These are phyloP conservation scores for Barnettozyma hawaiiensis DNA, from an alignment of 1,139 yeast genomes.

Conservation along the genomic window DNA sequence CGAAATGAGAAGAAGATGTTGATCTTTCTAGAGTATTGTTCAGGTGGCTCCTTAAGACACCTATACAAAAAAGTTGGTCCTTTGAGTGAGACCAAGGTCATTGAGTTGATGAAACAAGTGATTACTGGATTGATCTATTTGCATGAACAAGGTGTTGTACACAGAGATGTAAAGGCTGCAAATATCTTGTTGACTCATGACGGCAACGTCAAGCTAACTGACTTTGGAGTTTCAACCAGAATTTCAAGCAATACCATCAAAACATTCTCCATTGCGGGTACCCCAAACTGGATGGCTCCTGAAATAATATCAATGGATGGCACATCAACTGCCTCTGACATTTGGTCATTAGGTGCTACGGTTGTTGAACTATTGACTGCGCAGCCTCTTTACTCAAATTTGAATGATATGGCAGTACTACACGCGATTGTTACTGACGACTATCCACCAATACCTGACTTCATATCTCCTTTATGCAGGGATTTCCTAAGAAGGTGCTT, in stretches of 20 bases:
- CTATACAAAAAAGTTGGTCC: slow-evolving; percentile 44
- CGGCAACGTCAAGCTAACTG: slow-evolving; percentile 84
- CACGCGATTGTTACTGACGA: slow-evolving; percentile 90
- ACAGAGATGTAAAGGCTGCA: slow-evolving; percentile 93
- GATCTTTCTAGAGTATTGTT: slow-evolving; percentile 76
- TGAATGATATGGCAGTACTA: slow-evolving; percentile 80
- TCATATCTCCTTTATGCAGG: slow-evolving; percentile 44
- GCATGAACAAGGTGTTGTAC: slow-evolving; percentile 60
- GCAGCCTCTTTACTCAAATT: slow-evolving; percentile 79
- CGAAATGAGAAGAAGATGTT: slow-evolving; percentile 61
- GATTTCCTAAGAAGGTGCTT: slow-evolving; percentile 75
- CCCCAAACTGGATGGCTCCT: slow-evolving; percentile 99
- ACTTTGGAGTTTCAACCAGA: slow-evolving; percentile 96
- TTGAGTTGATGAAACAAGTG: slow-evolving; percentile 61
- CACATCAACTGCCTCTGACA: slow-evolving; percentile 80
- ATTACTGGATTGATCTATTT: slow-evolving; percentile 70
- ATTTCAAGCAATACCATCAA: slow-evolving; percentile 65
- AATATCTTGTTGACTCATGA: slow-evolving; percentile 79
- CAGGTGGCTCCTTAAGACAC: slow-evolving; percentile 78
- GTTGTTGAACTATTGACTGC: slow-evolving; percentile 82
- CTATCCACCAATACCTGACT: slow-evolving; percentile 70
- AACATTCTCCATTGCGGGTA: slow-evolving; percentile 79
- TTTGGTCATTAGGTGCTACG: slow-evolving; percentile 96
- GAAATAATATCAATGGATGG: slow-evolving; percentile 90
- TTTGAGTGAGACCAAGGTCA: slow-evolving; percentile 58